Conservation (phyloP, 2,329 filamentous ascomycete genomes). For the Aspergillus alliaceus region DNA sequence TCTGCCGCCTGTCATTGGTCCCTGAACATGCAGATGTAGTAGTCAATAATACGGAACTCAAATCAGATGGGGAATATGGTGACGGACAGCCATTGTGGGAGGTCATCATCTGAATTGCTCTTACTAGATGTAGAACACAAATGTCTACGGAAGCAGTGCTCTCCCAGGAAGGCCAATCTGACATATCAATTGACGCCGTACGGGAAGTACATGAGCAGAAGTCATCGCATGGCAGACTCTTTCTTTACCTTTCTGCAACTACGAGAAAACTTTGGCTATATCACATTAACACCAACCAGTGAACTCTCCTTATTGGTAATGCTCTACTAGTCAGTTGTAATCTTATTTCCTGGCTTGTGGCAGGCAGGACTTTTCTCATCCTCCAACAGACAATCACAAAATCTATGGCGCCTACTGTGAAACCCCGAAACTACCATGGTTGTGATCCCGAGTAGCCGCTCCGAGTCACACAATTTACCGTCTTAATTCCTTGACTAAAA, state of each 20-base stretch:
- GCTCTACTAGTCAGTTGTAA: not conserved
- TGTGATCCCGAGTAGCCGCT: not conserved
- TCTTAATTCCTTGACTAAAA: not conserved
- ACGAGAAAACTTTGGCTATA: too few relatives aligned
- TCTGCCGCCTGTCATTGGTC: constrained; percentile 7
- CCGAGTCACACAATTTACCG: not conserved
- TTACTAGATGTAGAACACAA: too few relatives aligned
- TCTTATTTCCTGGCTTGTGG: too few relatives aligned
- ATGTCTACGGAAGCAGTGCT: too few relatives aligned
- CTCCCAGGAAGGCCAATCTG: too few relatives aligned
- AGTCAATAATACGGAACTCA: too few relatives aligned
- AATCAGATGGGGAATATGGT: not conserved
- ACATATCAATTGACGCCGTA: too few relatives aligned
- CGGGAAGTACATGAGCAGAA: too few relatives aligned
- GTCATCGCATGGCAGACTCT: too few relatives aligned
- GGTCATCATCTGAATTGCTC: too few relatives aligned
- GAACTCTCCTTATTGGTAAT: not conserved
- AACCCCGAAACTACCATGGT: not conserved
- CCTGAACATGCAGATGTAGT: not conserved
- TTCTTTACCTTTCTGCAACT: too few relatives aligned
- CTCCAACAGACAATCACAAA: not conserved
- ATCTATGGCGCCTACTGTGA: not conserved
- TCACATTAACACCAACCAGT: not conserved
- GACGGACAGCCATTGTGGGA: not conserved
- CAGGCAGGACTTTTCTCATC: too few relatives aligned